Evolutionary conservation across 805 yeast genomes (phyloP).

Genomic region (Hanseniaspora lachancei): DNA sequence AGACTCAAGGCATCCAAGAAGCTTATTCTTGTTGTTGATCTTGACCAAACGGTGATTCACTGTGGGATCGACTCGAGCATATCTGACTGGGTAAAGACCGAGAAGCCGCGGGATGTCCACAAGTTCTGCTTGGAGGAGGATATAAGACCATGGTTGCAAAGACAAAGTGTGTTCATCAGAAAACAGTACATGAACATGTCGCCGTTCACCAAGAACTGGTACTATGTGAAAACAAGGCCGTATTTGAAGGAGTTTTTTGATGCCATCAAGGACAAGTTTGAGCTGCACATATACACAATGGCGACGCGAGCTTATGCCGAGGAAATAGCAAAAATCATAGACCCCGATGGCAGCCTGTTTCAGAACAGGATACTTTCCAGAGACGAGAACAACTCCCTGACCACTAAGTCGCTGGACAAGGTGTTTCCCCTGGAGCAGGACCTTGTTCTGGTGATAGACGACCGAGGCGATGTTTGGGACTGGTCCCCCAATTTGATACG

Average conservation of each 20-base stretch:
- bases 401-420: conserved; percentile 77
- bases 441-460: conserved; percentile 93
- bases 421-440: conserved; percentile 91
- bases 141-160: conserved; percentile 19
- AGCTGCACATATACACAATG: conserved; percentile 94
- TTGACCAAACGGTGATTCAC: conserved; percentile 94
- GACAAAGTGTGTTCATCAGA: conserved; percentile 39
- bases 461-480: conserved; percentile 97
- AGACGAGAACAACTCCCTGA: conserved; percentile 86
- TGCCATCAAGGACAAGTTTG: conserved; percentile 52
- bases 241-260: conserved; percentile 66
- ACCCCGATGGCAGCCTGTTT: conserved; percentile 74
- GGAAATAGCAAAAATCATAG: conserved; percentile 79
- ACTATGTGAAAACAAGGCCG: conserved; percentile 85
- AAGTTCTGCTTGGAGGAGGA: conserved; percentile 71
- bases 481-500: conserved; percentile 87
- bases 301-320: conserved; percentile 90
- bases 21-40: conserved; percentile 82
- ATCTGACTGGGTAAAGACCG: conserved; percentile 86
- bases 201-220: conserved; percentile 49
- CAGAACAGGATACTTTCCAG: conserved; percentile 85
- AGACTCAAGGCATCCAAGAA: conserved; percentile 50
- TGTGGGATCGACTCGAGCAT: conserved; percentile 91
- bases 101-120: conserved; percentile 72
- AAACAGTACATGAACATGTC: conserved; percentile 39